Evolutionary conservation across 345 rosid species (phyloP), one percentile per base, ranked within the genome.

Genomic region (Arabis alpina): DNA sequence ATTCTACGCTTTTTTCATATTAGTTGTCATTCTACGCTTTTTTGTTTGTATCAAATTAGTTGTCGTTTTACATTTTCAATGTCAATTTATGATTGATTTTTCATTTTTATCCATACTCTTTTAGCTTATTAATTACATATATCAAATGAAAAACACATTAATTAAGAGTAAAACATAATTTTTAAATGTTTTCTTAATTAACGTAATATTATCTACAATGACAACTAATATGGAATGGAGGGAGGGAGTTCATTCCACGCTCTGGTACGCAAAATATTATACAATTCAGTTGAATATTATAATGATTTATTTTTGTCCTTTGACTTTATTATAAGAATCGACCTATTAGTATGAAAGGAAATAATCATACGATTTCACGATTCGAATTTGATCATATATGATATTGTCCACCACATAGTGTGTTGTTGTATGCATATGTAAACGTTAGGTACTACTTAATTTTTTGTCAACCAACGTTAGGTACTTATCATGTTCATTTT

Each of bases 351-450:
- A 40, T 19, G 54, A 59, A 25, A 39, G 2, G 8, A 12, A 8
- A 4, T 4, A 10, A 6, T n/a, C 47, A 68, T 23, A 57, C 56
- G 30, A 37, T 52, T 55, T 56, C 44, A 45, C 6, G 28, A 66
- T 58, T 49, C 49, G 23, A 49, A 27, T 37, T 11, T 39, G 42
- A 37, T 70, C 10, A 5, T 40, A 2, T 25, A 10, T 25, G 25
- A 49, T 8, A 40, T 40, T 40, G 19, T 39, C 66, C 30, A 48
- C 58, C 39, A 58, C 5, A 64, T 19, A 34, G 28, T 39, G 13
- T 58, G 49, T n/a, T 70, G 41, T 58, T 70, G 58, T 55, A 68
- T 68, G 53, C 49, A 54, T 45, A 32, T 43, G 15, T 28, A 54
- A 19, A 32, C 41, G 63, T 43, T 55, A 44, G 70, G 60, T 65